Conservation (phyloP, 257 asterid species). For the Rubia yunnanensis region DNA sequence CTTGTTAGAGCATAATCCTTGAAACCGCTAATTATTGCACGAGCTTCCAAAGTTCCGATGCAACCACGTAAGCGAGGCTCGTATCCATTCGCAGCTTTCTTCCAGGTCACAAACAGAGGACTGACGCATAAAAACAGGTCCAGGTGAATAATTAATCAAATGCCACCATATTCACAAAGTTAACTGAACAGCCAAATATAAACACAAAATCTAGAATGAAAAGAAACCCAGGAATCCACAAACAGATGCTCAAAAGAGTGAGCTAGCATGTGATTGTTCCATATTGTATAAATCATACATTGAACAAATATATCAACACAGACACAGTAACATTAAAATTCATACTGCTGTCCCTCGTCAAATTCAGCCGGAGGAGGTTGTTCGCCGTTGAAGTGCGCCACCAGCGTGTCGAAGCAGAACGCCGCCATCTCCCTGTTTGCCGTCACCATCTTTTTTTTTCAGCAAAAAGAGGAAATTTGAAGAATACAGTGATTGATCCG, state of each 20-base stretch:
- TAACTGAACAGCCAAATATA: too few species aligned
- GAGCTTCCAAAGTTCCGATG: constrained; percentile 96
- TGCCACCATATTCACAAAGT: neutral
- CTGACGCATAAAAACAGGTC: constrained; percentile 35
- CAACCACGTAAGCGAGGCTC: constrained; percentile 97
- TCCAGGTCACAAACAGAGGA: constrained; percentile 96
- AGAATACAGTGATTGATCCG: constrained; percentile 7
- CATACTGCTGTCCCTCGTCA: constrained; percentile 85
- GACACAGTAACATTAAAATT: neutral
- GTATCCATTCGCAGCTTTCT: constrained; percentile 78
- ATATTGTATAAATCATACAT: neutral
- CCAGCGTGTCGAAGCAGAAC: constrained; percentile 87
- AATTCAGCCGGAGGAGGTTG: constrained; percentile 85
- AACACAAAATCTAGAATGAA: neutral
- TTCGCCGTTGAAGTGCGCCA: constrained; percentile 79
- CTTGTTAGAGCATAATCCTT: constrained; percentile 90
- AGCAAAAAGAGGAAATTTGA: neutral
- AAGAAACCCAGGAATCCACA: neutral
- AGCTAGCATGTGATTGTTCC: neutral
- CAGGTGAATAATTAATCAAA: neutral
- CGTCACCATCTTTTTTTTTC: constrained; percentile 58
- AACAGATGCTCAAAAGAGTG: neutral
- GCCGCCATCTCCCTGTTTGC: constrained; percentile 93
- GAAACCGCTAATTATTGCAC: constrained; percentile 62
- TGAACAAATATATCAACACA: neutral